phyloP scores from a whole-genome alignment of 2,329 filamentous ascomycete species.

The Monosporascus sp. region DNA sequence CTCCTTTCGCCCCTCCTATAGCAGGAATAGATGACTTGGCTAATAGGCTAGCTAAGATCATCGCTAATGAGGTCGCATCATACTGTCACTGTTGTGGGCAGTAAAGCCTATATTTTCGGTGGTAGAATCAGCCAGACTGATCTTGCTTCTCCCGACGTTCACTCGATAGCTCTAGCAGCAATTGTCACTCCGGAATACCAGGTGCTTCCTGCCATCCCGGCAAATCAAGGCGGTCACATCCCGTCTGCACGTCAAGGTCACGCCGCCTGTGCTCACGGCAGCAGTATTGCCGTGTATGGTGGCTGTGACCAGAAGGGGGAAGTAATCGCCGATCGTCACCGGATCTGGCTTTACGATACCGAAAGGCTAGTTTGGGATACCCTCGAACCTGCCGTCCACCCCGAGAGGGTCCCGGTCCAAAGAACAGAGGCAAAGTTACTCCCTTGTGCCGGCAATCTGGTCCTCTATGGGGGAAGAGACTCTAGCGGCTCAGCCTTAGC shows the following conservation, averaged over 20 bases:
- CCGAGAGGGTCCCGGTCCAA: constrained; percentile 24
- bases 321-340: constrained; percentile 26
- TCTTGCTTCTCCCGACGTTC: constrained; percentile 45
- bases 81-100: constrained; percentile 47
- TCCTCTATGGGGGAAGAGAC: constrained; percentile 43
- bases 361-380: constrained; percentile 30
- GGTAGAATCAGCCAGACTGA: constrained; percentile 35
- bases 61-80: constrained; percentile 44
- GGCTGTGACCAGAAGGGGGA: constrained; percentile 26
- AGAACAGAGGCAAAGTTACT: constrained; percentile 30
- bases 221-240: constrained; percentile 20
- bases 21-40: not conserved
- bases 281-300: constrained; percentile 31
- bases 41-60: constrained; percentile 14
- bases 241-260: constrained; percentile 30
- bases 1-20: not conserved
- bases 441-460: constrained; percentile 39
- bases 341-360: constrained; percentile 35
- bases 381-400: constrained; percentile 25
- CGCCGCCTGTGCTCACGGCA: constrained; percentile 30
- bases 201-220: constrained; percentile 26
- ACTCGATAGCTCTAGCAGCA: constrained; percentile 46
- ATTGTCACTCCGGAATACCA: constrained; percentile 28
- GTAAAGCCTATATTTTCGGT: constrained; percentile 52
- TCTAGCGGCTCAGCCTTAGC: constrained; percentile 22